A percentile compares a stretch with the other conserved stretches of the same genome.
These are phyloP conservation scores for Torulaspora delbrueckii DNA, from an alignment of 805 yeast genomes.

Conservation along the genomic window DNA sequence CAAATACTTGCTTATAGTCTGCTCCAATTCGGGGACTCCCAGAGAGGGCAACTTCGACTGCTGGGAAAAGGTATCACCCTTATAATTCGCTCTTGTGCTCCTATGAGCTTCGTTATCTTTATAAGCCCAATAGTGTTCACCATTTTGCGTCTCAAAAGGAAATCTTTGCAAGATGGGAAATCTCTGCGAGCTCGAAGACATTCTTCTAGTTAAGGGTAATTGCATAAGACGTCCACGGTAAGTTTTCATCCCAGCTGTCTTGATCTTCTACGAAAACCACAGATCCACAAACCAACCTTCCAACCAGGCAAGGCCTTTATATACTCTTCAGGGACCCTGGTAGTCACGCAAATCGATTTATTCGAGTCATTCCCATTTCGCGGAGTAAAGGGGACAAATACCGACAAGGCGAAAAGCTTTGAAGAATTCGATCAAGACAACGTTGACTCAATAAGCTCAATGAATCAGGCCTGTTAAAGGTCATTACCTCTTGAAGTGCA, in stretches of 20 bases:
- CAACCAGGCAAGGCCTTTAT: not conserved
- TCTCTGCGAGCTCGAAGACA: not conserved
- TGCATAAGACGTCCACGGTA: not conserved
- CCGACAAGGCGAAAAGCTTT: slow-evolving; percentile 1
- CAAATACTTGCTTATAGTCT: slow-evolving; percentile 66
- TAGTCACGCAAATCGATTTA: not conserved
- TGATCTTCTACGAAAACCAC: not conserved
- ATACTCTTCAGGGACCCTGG: not conserved
- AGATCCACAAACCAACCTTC: not conserved
- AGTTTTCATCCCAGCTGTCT: not conserved
- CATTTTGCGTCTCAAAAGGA: slow-evolving; percentile 25
- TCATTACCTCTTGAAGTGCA: not conserved
- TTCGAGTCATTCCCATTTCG: slow-evolving; percentile 2
- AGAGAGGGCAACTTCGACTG: slow-evolving; percentile 73
- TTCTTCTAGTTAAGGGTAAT: not conserved
- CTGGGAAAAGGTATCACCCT: slow-evolving; percentile 66
- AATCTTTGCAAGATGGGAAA: slow-evolving; percentile 4
- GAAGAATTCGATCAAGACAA: no score
- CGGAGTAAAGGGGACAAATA: slow-evolving; percentile 8
- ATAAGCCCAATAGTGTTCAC: slow-evolving; percentile 26
- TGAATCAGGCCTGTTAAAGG: not conserved
- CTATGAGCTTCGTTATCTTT: slow-evolving; percentile 24
- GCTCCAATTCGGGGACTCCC: slow-evolving; percentile 79
- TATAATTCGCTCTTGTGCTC: slow-evolving; percentile 27
- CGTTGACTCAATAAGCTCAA: not conserved